Conservation (phyloP, 2,329 filamentous ascomycete species). For the Graphilbum sp. region DNA sequence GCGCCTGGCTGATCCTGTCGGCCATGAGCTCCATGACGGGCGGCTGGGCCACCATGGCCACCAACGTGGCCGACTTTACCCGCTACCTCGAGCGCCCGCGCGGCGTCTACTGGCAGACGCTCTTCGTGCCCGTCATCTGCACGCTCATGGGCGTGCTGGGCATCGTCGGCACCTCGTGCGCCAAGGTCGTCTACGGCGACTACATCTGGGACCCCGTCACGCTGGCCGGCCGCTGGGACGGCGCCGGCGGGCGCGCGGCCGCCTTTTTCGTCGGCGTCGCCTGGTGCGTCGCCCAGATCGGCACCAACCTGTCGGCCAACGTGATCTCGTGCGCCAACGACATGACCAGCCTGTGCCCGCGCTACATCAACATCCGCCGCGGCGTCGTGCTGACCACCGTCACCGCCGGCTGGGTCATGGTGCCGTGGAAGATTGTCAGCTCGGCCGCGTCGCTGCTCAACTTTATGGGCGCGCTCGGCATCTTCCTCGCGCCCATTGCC, state of each 20-base stretch:
- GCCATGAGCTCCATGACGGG: not conserved
- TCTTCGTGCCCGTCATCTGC: constrained; percentile 18
- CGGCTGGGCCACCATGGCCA: constrained; percentile 21
- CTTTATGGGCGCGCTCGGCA: constrained; percentile 8
- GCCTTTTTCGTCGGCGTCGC: constrained; percentile 11
- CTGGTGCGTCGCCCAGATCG: constrained; percentile 9
- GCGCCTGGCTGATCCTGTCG: constrained; percentile 17
- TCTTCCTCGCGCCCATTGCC: constrained; percentile 11
- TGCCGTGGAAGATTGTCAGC: constrained; percentile 11
- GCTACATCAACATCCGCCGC: constrained; percentile 20
- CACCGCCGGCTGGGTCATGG: constrained; percentile 12
- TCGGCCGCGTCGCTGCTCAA: constrained; percentile 8
- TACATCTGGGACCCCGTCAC: constrained; percentile 9
- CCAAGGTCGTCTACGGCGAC: constrained; percentile 22
- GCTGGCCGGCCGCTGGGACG: constrained; percentile 7
- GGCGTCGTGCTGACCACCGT: constrained; percentile 12
- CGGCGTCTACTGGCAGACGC: constrained; percentile 20
- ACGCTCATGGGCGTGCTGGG: constrained; percentile 17
- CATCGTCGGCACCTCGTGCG: constrained; percentile 24
- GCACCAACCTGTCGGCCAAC: constrained; percentile 12
- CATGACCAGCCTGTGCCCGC: constrained; percentile 16
- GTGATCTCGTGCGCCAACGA: constrained; percentile 21
- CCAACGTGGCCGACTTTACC: constrained; percentile 28
- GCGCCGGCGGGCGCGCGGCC: constrained; percentile 5
- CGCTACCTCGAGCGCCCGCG: constrained; percentile 20